A percentile compares a stretch with the other conserved stretches of the same genome.
Conservation (phyloP, 495 filamentous ascomycete species). For the Penicillium subrubescens region DNA sequence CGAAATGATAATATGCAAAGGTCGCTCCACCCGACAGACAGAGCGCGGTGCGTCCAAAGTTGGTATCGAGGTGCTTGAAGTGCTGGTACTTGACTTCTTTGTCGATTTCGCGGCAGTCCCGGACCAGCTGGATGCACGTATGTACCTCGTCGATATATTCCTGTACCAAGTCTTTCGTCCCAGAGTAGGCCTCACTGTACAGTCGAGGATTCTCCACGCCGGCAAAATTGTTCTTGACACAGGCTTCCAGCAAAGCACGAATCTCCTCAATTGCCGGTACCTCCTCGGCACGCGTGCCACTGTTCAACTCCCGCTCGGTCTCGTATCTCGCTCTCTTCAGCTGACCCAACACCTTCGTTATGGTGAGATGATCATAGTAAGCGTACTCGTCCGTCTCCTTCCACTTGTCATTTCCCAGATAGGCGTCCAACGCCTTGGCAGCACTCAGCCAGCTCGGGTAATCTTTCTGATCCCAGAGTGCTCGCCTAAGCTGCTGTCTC, state of each 20-base stretch:
- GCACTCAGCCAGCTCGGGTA: slow-evolving; percentile 82
- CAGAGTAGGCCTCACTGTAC: slow-evolving; percentile 95
- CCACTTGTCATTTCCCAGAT: slow-evolving; percentile 84
- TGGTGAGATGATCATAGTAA: slow-evolving; percentile 88
- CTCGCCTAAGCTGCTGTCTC: slow-evolving; percentile 66
- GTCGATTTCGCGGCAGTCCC: slow-evolving; percentile 64
- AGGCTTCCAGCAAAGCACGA: slow-evolving; percentile 75
- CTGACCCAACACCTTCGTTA: slow-evolving; percentile 73
- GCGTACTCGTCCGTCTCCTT: slow-evolving; percentile 87
- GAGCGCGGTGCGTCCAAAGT: slow-evolving; percentile 89
- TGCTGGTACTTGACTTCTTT: slow-evolving; percentile 75
- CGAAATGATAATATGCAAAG: slow-evolving; percentile 97
- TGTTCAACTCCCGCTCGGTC: slow-evolving; percentile 46
- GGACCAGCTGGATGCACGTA: slow-evolving; percentile 64
- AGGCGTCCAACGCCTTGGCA: slow-evolving; percentile 76
- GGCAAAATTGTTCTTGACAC: slow-evolving; percentile 95
- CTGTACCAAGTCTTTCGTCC: slow-evolving; percentile 91
- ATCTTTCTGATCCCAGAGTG: slow-evolving; percentile 66
- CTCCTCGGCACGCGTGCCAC: slow-evolving; percentile 30
- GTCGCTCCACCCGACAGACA: slow-evolving; percentile 93
- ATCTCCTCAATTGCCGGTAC: slow-evolving; percentile 69
- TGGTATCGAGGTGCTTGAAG: slow-evolving; percentile 86
- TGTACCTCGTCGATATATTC: slow-evolving; percentile 78
- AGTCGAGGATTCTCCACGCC: slow-evolving; percentile 92
- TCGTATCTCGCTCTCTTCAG: slow-evolving; percentile 65